Base-by-base conservation (phyloP, 768 basidiomycete genomes). In the Pisolithus marmoratus region DNA sequence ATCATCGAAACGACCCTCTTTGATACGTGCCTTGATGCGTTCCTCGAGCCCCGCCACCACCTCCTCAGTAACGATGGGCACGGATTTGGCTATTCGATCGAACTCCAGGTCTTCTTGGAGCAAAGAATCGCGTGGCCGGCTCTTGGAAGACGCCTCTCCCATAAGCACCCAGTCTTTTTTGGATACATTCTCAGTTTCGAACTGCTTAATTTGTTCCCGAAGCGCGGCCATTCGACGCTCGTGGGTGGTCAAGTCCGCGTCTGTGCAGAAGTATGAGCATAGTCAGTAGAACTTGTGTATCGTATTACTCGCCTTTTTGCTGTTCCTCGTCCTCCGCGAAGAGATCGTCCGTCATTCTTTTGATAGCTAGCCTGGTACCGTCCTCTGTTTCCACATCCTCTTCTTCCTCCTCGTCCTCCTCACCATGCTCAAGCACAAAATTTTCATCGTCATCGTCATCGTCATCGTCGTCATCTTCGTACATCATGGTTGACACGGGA, bases 71-170 rank as follows among this genome's bases (percentile, higher is more conserved):
- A 96, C 81, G 42, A 91, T 78, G 15, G 95, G 96, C 1, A 86
- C 85, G 19, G 84, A 78, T 69, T 93, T 95, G 72, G 85, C 82
- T 22, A 85, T 82, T 26, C 92, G 85, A 54, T 98, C 96, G 57
- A 94, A 98, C 51, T 97, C 95, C 27, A 99, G 78, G 67, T 96
- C 91, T 64, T 98, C 90, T 66, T 91, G 90, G 12, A 99, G 77
- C 19, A 98, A 74, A 8, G 90, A 88, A 67, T 99, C 94, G 64
- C 91, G 83, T 4, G 96, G 95, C 48, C 96, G 80, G 40, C 84
- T 70, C 38, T 85, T 80, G 6, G 92, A 81, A 20, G 80, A 81
- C 29, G 92, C 90, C 70, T 98, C 95, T 45, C 96, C 94, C 75
- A 90, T 81, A 26, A 96, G 76, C 6, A 85, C 84, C 96, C 96